Evolutionary conservation across 2,329 filamentous ascomycete species (phyloP).

Genomic region (Cercospora zeina): DNA sequence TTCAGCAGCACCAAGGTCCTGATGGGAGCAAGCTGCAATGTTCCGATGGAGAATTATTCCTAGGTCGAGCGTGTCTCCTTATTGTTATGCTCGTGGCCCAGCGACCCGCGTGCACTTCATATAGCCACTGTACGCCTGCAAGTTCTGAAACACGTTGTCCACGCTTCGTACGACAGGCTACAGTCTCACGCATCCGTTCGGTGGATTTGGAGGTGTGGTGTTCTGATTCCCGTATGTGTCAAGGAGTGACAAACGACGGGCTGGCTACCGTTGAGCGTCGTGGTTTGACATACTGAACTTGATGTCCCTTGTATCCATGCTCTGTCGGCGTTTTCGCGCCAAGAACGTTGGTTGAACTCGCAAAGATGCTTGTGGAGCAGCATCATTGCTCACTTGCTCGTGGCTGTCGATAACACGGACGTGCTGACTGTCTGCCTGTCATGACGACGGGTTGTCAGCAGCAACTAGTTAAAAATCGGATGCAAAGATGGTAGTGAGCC

Average conservation of each 20-base stretch:
- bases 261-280: not conserved
- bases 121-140: not conserved
- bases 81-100: not conserved
- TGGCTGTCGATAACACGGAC: too few species aligned
- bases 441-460: not conserved
- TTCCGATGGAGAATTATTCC: not conserved
- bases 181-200: not conserved
- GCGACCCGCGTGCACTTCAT: not conserved
- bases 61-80: not conserved
- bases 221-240: not conserved
- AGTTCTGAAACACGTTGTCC: not conserved
- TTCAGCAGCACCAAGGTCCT: not conserved
- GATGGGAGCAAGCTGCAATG: not conserved
- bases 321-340: too few species aligned
- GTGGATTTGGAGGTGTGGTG: not conserved
- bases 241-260: not conserved
- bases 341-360: too few species aligned
- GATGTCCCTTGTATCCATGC: too few species aligned
- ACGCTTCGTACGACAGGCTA: not conserved
- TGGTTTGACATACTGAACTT: too few species aligned
- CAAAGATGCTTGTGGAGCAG: too few species aligned
- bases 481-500: not conserved
- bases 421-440: not conserved
- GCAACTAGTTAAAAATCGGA: not conserved
- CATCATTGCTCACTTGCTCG: too few species aligned